Percentiles rank a stretch among this genome's conserved stretches.
These are phyloP conservation scores for Colletotrichum tofieldiae DNA, from an alignment of 2,329 filamentous ascomycete species.

Conservation along the genomic window DNA sequence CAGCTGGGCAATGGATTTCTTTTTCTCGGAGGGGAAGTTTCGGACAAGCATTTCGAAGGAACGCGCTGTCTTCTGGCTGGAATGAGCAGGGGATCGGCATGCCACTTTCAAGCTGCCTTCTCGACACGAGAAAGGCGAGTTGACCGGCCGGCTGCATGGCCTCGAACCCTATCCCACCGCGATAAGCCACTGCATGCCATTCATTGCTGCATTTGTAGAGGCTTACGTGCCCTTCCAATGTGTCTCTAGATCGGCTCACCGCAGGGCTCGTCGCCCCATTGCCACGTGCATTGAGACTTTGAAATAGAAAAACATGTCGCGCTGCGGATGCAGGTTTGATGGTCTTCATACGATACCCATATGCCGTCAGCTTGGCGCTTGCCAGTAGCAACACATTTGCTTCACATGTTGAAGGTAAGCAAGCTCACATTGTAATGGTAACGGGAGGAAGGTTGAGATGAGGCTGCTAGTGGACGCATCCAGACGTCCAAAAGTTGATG, in stretches of 20 bases:
- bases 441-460: slow-evolving; percentile 26
- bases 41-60: slow-evolving; percentile 16
- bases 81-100: slow-evolving; percentile 13
- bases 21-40: background rate
- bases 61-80: slow-evolving; percentile 5
- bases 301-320: background rate
- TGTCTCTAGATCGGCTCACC: background rate
- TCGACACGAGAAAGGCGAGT: background rate
- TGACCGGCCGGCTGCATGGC: background rate
- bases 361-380: background rate
- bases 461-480: slow-evolving; percentile 29
- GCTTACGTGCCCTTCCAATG: background rate
- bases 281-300: background rate
- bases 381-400: background rate
- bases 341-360: background rate
- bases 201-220: slow-evolving; percentile 1
- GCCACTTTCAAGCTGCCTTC: background rate
- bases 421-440: slow-evolving; percentile 9
- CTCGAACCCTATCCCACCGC: background rate
- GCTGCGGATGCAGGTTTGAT: background rate
- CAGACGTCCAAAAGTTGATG: slow-evolving; percentile 6
- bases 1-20: background rate
- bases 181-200: background rate
- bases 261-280: background rate
- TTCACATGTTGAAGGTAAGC: slow-evolving; percentile 17